Percentiles rank a stretch among this genome's conserved stretches.
Conservation (phyloP, 1,139 yeast species). For the Hyphopichia burtonii region DNA sequence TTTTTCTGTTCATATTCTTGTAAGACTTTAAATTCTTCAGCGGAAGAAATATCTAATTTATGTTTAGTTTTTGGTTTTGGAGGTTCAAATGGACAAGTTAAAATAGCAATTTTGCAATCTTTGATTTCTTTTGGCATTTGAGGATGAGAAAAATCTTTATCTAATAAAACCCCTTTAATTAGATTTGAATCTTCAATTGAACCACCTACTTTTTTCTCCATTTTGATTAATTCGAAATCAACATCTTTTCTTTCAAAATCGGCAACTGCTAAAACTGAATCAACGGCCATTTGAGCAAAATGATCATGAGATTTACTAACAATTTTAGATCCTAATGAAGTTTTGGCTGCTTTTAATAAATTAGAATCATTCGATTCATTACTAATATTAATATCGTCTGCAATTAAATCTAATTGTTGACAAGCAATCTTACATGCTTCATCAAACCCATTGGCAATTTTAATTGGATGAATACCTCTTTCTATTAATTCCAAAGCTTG, state of each 20-base stretch:
- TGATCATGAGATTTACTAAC: constrained; percentile 92
- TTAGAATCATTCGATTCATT: constrained; percentile 50
- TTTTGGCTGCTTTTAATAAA: constrained; percentile 86
- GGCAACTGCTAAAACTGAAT: constrained; percentile 90
- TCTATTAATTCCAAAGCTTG: constrained; percentile 94
- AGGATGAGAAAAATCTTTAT: constrained; percentile 96
- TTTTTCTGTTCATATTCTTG: constrained; percentile 91
- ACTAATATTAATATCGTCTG: constrained; percentile 59
- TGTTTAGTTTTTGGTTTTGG: constrained; percentile 99
- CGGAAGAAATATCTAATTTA: constrained; percentile 87
- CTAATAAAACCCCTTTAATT: constrained; percentile 88
- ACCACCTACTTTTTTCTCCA: constrained; percentile 96
- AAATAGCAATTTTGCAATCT: constrained; percentile 87
- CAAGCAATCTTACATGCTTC: constrained; percentile 94
- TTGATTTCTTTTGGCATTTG: constrained; percentile 88
- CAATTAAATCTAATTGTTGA: constrained; percentile 67
- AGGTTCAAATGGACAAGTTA: constrained; percentile 98
- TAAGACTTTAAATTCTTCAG: constrained; percentile 86
- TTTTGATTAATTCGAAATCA: constrained; percentile 91
- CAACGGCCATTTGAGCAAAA: constrained; percentile 96
- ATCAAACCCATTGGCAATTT: constrained; percentile 95
- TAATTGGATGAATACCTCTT: constrained; percentile 95
- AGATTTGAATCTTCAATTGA: constrained; percentile 80
- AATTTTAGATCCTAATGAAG: constrained; percentile 92
- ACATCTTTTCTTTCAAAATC: constrained; percentile 92